Conservation (phyloP, 2,329 filamentous ascomycete genomes). For the Alternaria sp. region DNA sequence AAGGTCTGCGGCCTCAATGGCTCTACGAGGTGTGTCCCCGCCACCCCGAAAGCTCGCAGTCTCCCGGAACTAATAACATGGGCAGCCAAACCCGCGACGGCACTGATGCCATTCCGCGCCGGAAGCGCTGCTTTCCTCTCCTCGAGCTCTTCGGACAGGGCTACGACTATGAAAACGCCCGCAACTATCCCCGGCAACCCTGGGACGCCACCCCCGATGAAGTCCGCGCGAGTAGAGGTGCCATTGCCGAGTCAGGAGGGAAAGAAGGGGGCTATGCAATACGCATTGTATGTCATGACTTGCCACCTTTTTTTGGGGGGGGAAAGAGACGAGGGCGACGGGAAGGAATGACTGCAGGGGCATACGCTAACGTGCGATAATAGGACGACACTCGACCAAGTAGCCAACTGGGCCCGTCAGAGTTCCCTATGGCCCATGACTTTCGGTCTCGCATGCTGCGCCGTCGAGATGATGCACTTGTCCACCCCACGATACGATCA, state of each 20-base stretch:
- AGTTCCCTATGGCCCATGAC: slow-evolving; percentile 92
- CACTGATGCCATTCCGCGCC: slow-evolving; percentile 70
- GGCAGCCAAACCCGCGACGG: slow-evolving; percentile 70
- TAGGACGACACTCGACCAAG: slow-evolving; percentile 81
- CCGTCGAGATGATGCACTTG: slow-evolving; percentile 93
- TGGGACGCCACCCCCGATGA: slow-evolving; percentile 61
- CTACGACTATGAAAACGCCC: slow-evolving; percentile 63
- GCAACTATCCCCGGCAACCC: slow-evolving; percentile 63
- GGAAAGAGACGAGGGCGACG: neutral
- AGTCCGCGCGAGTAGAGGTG: slow-evolving; percentile 71
- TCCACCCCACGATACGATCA: slow-evolving; percentile 93
- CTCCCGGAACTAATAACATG: slow-evolving; percentile 38
- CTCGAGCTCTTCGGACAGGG: slow-evolving; percentile 69
- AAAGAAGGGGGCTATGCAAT: slow-evolving; percentile 83
- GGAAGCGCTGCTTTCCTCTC: slow-evolving; percentile 70
- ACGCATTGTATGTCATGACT: slow-evolving; percentile 74
- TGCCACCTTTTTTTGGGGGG: neutral
- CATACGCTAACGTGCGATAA: slow-evolving; percentile 26
- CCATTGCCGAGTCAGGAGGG: slow-evolving; percentile 79
- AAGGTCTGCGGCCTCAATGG: slow-evolving; percentile 62
- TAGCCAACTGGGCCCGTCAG: slow-evolving; percentile 87
- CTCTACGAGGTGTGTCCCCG: slow-evolving; percentile 60
- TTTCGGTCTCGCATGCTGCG: slow-evolving; percentile 89
- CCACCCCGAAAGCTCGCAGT: slow-evolving; percentile 23
- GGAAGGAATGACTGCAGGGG: neutral